Percentiles rank a stretch among this genome's conserved stretches.
These are phyloP conservation scores for Colletotrichum melonis DNA, from an alignment of 2,329 filamentous ascomycete species.

Conservation along the genomic window DNA sequence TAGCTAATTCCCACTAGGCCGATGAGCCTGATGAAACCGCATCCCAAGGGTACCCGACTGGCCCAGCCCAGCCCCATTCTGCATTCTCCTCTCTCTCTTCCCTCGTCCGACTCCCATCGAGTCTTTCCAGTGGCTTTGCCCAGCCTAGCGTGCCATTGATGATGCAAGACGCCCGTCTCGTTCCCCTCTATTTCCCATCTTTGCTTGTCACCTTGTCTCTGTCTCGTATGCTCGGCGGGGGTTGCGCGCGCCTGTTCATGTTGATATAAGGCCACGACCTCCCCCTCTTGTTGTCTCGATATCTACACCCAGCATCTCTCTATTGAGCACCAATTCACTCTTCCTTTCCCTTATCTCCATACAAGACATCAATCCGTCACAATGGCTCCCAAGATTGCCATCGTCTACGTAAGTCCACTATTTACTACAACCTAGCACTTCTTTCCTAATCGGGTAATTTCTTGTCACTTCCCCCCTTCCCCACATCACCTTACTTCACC, in stretches of 20 bases:
- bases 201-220: neutral
- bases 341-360: neutral
- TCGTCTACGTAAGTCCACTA: conserved; percentile 79
- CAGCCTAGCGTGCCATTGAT: conserved; percentile 17
- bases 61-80: neutral
- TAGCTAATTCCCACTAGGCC: neutral
- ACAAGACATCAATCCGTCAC: conserved; percentile 46
- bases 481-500: neutral
- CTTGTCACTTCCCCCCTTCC: neutral
- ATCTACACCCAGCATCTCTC: neutral
- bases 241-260: neutral
- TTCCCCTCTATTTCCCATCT: neutral
- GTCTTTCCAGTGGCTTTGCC: neutral
- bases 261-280: conserved; percentile 23
- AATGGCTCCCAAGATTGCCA: conserved; percentile 93
- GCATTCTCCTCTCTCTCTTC: neutral
- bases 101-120: neutral
- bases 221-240: neutral
- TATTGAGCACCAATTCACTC: neutral
- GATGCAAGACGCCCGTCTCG: conserved; percentile 13
- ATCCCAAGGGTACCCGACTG: neutral
- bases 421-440: neutral
- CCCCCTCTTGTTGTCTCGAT: neutral
- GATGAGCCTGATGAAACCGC: conserved; percentile 15
- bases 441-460: conserved; percentile 29